A percentile compares a stretch with the other conserved stretches of the same genome.
Conservation (phyloP, 2,329 filamentous ascomycete genomes). For the Exophiala viscosa region DNA sequence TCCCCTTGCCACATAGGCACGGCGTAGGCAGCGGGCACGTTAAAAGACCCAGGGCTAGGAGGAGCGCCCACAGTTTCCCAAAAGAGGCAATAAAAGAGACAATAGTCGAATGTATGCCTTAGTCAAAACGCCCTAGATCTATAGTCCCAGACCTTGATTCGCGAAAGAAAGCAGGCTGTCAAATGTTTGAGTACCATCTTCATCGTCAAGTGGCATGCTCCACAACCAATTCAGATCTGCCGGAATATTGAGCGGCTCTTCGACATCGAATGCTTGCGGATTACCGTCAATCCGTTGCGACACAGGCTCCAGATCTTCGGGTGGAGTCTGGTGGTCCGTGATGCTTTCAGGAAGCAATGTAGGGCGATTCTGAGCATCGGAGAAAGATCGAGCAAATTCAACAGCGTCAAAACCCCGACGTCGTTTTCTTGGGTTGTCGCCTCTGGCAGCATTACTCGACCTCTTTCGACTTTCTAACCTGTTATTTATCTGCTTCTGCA, state of each 20-base stretch:
- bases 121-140: not conserved
- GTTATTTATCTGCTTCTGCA: conserved; percentile 16
- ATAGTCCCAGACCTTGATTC: conserved; percentile 13
- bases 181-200: conserved; percentile 12
- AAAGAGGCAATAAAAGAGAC: too few species aligned
- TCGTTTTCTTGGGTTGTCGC: conserved; percentile 6
- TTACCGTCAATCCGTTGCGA: not conserved
- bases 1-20: too few species aligned
- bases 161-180: conserved; percentile 18
- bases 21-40: too few species aligned
- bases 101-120: too few species aligned
- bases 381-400: conserved; percentile 13
- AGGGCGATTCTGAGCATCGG: not conserved
- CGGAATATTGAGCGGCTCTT: conserved; percentile 5
- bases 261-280: not conserved
- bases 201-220: conserved; percentile 8
- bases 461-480: conserved; percentile 7
- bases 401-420: conserved; percentile 16
- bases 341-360: not conserved
- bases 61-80: too few species aligned
- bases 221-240: conserved; percentile 13
- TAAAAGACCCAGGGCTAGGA: too few species aligned
- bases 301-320: not conserved
- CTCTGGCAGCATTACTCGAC: not conserved
- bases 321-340: not conserved